Evolutionary conservation across 257 asterid species (phyloP).

Genomic region (Thymus mandschuricus): DNA sequence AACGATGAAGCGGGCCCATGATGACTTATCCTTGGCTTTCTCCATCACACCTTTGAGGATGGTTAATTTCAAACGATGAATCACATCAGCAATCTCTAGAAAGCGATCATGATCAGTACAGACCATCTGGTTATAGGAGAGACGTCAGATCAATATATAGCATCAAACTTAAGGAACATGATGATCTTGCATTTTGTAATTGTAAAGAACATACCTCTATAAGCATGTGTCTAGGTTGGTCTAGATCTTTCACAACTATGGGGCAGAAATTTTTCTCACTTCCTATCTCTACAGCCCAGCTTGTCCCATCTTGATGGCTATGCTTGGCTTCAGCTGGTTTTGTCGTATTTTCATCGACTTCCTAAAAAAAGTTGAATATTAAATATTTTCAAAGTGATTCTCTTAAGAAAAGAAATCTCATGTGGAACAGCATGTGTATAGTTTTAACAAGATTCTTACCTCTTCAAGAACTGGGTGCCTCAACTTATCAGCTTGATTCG

Average conservation of each 20-base stretch:
- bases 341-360: slow-evolving; percentile 37
- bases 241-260: slow-evolving; percentile 81
- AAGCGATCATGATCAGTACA: slow-evolving; percentile 75
- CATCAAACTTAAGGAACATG: background rate
- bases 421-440: background rate
- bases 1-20: slow-evolving; percentile 80
- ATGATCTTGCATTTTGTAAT: background rate
- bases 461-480: slow-evolving; percentile 49
- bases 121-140: slow-evolving; percentile 56
- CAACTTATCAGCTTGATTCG: slow-evolving; percentile 73
- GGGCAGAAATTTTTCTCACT: slow-evolving; percentile 65
- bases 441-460: slow-evolving; percentile 42
- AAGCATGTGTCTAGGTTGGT: slow-evolving; percentile 83
- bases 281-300: slow-evolving; percentile 91
- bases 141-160: background rate
- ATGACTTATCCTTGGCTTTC: slow-evolving; percentile 45
- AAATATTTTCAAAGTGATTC: slow-evolving; percentile 6
- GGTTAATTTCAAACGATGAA: slow-evolving; percentile 66
- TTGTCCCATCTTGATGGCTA: slow-evolving; percentile 56
- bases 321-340: slow-evolving; percentile 43
- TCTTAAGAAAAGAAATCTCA: no score
- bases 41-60: slow-evolving; percentile 82
- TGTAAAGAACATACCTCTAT: slow-evolving; percentile 59
- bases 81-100: slow-evolving; percentile 80
- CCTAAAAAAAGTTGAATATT: slow-evolving; percentile 38